These are phyloP conservation scores for Fragaria iinumae DNA, from an alignment of 306 rosid species.

Conservation along the genomic window DNA sequence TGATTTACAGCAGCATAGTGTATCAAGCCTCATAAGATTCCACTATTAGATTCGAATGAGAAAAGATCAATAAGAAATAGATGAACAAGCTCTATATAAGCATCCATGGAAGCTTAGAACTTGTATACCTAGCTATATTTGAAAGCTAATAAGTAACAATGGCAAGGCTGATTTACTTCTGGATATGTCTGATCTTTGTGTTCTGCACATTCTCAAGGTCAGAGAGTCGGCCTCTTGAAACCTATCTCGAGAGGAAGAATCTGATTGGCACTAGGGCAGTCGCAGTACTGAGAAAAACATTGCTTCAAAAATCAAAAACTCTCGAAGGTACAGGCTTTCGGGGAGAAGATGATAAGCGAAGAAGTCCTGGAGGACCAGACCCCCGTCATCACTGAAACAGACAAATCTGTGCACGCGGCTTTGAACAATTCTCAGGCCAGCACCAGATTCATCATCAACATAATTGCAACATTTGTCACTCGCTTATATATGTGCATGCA, in stretches of 20 bases:
- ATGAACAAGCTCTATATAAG: neutral
- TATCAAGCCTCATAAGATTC: slow-evolving; percentile 2
- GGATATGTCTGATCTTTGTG: neutral
- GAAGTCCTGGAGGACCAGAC: slow-evolving; percentile 41
- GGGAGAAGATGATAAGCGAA: slow-evolving; percentile 8
- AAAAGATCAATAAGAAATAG: neutral
- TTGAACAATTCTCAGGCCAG: neutral
- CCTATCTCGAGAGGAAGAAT: neutral
- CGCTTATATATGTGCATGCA: neutral
- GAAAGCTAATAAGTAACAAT: slow-evolving; percentile 1
- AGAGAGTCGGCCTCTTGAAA: slow-evolving; percentile 18
- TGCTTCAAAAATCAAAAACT: slow-evolving; percentile 17
- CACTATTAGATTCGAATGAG: neutral
- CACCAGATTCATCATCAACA: neutral
- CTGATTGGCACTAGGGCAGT: neutral
- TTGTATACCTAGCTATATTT: neutral
- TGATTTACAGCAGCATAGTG: neutral
- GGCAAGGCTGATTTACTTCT: slow-evolving; percentile 18
- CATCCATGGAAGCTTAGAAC: neutral
- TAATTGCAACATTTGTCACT: neutral
- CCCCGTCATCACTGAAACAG: slow-evolving; percentile 28
- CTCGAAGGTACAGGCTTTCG: neutral
- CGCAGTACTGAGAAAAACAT: slow-evolving; percentile 6
- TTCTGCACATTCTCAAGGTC: neutral
- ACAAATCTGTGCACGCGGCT: neutral